Conservation (phyloP, 768 basidiomycete species). For the Trametes elegans region DNA sequence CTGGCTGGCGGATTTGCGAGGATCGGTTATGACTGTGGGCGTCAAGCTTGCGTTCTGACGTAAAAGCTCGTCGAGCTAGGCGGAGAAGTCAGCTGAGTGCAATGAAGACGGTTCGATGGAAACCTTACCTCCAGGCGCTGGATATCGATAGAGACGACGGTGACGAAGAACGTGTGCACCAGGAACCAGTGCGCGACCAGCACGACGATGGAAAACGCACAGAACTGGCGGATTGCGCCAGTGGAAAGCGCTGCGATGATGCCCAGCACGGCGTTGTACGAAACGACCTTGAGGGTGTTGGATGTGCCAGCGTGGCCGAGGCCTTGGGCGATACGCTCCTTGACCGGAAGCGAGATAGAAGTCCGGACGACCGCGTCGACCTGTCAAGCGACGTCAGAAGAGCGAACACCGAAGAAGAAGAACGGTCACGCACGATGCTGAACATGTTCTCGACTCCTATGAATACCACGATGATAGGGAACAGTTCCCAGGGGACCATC, state of each 20-base stretch:
- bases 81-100: conserved; percentile 10
- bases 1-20: conserved; percentile 16
- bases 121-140: conserved; percentile 78
- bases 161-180: conserved; percentile 93
- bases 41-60: conserved; percentile 63
- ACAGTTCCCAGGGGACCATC: conserved; percentile 87
- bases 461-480: conserved; percentile 93
- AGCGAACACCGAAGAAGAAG: background rate
- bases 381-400: conserved; percentile 38
- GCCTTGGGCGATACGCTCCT: conserved; percentile 88
- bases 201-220: conserved; percentile 90
- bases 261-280: conserved; percentile 80
- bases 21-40: conserved; percentile 37
- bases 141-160: conserved; percentile 93
- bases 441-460: conserved; percentile 99
- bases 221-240: conserved; percentile 89
- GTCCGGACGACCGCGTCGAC: conserved; percentile 85
- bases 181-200: conserved; percentile 97
- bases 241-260: conserved; percentile 70
- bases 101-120: background rate
- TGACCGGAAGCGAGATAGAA: conserved; percentile 82
- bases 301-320: conserved; percentile 87
- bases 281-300: conserved; percentile 88
- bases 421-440: conserved; percentile 64
- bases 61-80: conserved; percentile 80